Conservation (phyloP, 2,329 filamentous ascomycete species). For the Microsporum canis region DNA sequence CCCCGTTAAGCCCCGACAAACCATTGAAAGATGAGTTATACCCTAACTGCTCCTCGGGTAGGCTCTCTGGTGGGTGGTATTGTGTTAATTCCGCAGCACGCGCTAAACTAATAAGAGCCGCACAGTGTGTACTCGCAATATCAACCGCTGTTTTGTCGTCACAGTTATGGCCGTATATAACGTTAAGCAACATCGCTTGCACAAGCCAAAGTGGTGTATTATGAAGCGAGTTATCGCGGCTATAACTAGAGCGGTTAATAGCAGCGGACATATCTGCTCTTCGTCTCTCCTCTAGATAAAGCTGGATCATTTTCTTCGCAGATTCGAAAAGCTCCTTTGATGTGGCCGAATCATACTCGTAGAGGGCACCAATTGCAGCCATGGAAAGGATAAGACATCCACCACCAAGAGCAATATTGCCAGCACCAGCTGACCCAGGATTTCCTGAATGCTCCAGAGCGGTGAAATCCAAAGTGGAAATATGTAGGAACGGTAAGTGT, state of each 20-base stretch:
- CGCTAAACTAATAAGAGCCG: constrained; percentile 79
- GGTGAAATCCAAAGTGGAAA: constrained; percentile 85
- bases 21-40: constrained; percentile 42
- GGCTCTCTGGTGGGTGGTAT: constrained; percentile 28
- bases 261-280: constrained; percentile 65
- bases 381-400: constrained; percentile 80
- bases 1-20: constrained; percentile 44
- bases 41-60: constrained; percentile 31
- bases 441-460: constrained; percentile 54
- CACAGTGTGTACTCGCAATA: constrained; percentile 84
- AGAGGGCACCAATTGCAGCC: constrained; percentile 75
- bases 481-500: constrained; percentile 86
- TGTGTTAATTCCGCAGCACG: constrained; percentile 69
- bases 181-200: constrained; percentile 91
- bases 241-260: constrained; percentile 40
- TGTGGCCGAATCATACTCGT: constrained; percentile 68
- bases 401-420: constrained; percentile 58
- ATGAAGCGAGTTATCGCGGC: constrained; percentile 52
- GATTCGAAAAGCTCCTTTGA: constrained; percentile 83
- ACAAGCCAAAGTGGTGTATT: constrained; percentile 87
- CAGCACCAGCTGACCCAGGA: constrained; percentile 44
- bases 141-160: constrained; percentile 83
- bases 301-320: constrained; percentile 88
- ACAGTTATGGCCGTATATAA: constrained; percentile 91
- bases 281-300: constrained; percentile 82